Conservation (phyloP, 176 grass and related monocot species). For the Carex parvula region DNA sequence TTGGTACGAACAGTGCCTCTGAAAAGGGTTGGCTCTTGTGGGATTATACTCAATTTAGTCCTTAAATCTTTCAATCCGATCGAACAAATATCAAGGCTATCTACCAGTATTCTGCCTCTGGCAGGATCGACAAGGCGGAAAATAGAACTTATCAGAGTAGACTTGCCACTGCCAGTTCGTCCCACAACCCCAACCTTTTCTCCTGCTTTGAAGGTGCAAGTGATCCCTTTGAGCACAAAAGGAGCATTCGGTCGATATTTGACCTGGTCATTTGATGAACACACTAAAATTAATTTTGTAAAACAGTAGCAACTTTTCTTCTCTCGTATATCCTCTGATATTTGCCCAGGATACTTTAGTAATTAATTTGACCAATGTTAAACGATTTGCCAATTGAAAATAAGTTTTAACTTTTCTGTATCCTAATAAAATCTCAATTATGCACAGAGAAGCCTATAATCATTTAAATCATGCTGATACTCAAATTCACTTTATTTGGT, state of each 20-base stretch:
- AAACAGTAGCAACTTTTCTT: background rate
- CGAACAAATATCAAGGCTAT: conserved; percentile 70
- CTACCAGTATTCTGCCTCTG: conserved; percentile 76
- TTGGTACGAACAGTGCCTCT: conserved; percentile 79
- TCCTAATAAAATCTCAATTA: background rate
- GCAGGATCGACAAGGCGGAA: conserved; percentile 82
- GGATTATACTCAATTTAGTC: conserved; percentile 95
- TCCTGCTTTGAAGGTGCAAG: conserved; percentile 62
- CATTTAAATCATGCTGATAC: background rate
- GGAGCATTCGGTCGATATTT: conserved; percentile 68
- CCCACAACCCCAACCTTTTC: conserved; percentile 87
- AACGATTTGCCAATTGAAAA: background rate
- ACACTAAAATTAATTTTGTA: background rate
- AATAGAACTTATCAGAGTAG: conserved; percentile 79
- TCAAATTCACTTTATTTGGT: background rate
- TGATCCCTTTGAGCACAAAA: conserved; percentile 92
- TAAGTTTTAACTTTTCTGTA: background rate
- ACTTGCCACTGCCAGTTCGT: conserved; percentile 90
- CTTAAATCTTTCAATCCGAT: conserved; percentile 90
- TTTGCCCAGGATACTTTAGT: background rate
- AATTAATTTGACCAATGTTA: background rate
- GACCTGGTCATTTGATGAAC: conserved; percentile 52
- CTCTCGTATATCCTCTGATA: background rate
- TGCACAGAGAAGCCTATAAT: background rate
- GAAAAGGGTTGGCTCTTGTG: conserved; percentile 94